Evolutionary conservation across 495 filamentous ascomycete genomes (phyloP), one percentile per base, ranked within the genome.

Genomic region (Letharia lupina): DNA sequence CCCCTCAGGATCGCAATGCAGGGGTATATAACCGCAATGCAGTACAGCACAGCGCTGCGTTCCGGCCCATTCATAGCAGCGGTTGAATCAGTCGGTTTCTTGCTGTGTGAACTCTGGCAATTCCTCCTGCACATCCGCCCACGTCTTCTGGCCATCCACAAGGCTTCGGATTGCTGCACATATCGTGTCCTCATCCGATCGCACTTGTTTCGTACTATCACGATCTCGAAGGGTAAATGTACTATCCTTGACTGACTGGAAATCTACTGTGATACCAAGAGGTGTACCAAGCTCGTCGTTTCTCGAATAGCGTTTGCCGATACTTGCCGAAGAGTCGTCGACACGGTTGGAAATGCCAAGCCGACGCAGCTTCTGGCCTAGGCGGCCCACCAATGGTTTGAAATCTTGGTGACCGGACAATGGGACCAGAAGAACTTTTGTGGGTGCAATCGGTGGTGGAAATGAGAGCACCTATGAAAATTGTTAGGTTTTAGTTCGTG

Each of bases 31-130:
- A 23, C 16, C 47, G 63, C 63, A 39, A 45, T 2, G 59, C 54
- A 23, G 42, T 28, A 37, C 52, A 41, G 60, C 33, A 47, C 47
- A 45, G 31, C 50, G 28, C 20, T 35, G 48, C 37, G 58, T 35
- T 66, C 45, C 59, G 45, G 50, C 44, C 12, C 60, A 33, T 66
- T 8, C 39, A 47, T 28, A 37, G 39, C 23, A 54, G 60, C 12
- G 44, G 23, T 20, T 41, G 44, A 31, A n/a, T 65, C 54, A 65
- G 31, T 65, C 54, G 15, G 54, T 58, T 42, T 88, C 86, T 75
- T 91, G 88, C 31, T 83, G 84, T 70, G 84, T 82, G 73, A 88
- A 91, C 67, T 84, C 83, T 18, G 86, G 86, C 72, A 91, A 78
- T 61, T 84, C 77, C 69, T 81, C 77, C 58, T 77, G 68, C 48